A percentile compares a stretch with the other conserved stretches of the same genome.
Evolutionary conservation across 2,329 filamentous ascomycete genomes (phyloP).

Genomic region (Trichoderma sp.): DNA sequence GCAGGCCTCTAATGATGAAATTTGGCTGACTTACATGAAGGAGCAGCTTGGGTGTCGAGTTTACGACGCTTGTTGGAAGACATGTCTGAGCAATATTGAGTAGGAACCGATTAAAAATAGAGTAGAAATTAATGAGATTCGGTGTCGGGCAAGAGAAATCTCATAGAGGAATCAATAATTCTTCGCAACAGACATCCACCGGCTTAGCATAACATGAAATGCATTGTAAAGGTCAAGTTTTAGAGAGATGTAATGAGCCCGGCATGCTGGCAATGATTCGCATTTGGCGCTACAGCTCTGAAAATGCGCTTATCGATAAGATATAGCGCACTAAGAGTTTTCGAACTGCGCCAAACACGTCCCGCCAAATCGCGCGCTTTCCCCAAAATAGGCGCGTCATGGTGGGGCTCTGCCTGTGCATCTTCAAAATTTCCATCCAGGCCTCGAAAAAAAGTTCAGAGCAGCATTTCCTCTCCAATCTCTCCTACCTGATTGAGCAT

Average conservation of each 20-base stretch:
- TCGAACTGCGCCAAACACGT: constrained; percentile 10
- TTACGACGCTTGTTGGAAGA: constrained; percentile 37
- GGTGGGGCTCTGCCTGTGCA: constrained; percentile 13
- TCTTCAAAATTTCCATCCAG: constrained; percentile 18
- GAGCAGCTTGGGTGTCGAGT: constrained; percentile 30
- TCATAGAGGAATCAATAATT: rapidly evolving
- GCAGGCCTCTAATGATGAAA: background rate
- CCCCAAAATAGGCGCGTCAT: constrained; percentile 17
- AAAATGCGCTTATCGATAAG: constrained; percentile 15
- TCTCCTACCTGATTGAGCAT: constrained; percentile 24
- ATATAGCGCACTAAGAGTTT: constrained; percentile 2
- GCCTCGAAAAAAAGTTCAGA: constrained; percentile 10
- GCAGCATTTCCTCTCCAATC: background rate
- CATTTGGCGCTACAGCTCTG: background rate
- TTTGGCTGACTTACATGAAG: constrained; percentile 30
- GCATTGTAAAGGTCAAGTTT: background rate
- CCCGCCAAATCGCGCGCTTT: constrained; percentile 3
- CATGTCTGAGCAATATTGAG: constrained; percentile 7
- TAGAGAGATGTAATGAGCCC: background rate
- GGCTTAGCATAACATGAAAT: background rate
- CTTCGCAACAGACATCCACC: background rate
- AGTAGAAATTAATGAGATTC: background rate
- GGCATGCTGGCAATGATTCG: background rate
- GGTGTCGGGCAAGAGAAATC: rapidly evolving
- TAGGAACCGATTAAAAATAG: background rate